A percentile compares a stretch with the other conserved stretches of the same genome.
These are phyloP conservation scores for Sporisorium graminicola DNA, from an alignment of 1,284 basidiomycete genomes.

Conservation along the genomic window DNA sequence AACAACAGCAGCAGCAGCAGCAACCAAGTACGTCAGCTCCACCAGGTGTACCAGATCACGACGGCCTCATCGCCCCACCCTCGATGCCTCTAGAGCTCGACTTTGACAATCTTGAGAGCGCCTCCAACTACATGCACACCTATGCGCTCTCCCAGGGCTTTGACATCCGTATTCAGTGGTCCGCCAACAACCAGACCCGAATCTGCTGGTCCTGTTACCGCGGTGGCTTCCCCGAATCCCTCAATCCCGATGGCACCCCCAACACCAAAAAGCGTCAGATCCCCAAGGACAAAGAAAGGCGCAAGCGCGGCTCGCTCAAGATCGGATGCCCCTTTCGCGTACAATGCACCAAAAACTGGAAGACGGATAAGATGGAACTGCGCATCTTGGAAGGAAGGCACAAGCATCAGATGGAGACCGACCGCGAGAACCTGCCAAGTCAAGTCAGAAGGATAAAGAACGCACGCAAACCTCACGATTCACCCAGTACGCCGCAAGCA, in stretches of 20 bases:
- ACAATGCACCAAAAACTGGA: conserved; percentile 54
- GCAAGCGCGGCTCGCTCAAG: conserved; percentile 50
- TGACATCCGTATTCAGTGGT: conserved; percentile 55
- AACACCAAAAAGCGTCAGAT: conserved; percentile 49
- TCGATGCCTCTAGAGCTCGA: conserved; percentile 55
- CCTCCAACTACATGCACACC: conserved; percentile 56
- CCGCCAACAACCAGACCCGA: conserved; percentile 54
- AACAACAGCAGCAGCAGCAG: conserved; percentile 30
- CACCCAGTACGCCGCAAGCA: conserved; percentile 14
- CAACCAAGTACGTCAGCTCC: conserved; percentile 24
- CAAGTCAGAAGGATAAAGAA: conserved; percentile 45
- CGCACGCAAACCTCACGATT: conserved; percentile 30
- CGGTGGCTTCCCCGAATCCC: conserved; percentile 45
- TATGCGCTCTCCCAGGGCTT: conserved; percentile 54
- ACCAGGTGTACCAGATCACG: conserved; percentile 38
- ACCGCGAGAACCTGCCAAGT: conserved; percentile 43
- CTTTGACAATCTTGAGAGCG: conserved; percentile 52
- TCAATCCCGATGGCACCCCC: conserved; percentile 48
- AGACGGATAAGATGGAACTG: conserved; percentile 53
- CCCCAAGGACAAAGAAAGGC: conserved; percentile 51
- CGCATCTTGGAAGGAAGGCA: conserved; percentile 46
- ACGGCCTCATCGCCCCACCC: conserved; percentile 43
- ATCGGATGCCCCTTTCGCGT: conserved; percentile 53
- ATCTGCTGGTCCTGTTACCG: conserved; percentile 55
- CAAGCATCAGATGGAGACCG: conserved; percentile 52